These are phyloP conservation scores for Kazachstania taianensis DNA, from an alignment of 805 yeast genomes.

Conservation along the genomic window DNA sequence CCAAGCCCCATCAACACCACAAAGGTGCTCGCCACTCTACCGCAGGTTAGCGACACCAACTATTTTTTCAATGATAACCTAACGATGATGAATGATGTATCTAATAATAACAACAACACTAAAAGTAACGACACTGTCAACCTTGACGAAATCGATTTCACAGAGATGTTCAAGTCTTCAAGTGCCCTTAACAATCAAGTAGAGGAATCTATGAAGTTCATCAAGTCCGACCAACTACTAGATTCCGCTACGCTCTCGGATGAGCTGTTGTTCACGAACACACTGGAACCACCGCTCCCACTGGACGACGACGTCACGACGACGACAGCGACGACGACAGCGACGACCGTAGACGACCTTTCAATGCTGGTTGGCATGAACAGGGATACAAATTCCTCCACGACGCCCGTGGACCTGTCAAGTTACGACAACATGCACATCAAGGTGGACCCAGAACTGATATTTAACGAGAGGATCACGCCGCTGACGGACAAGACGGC, in stretches of 20 bases:
- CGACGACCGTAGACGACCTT: background rate
- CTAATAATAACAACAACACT: too few relatives aligned
- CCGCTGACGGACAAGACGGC: background rate
- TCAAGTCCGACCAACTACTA: background rate
- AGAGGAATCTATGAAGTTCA: background rate
- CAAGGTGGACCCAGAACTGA: background rate
- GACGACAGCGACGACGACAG: background rate
- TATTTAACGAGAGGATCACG: background rate
- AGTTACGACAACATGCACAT: too few relatives aligned
- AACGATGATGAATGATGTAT: too few relatives aligned
- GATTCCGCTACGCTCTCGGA: background rate
- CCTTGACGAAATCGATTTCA: constrained; percentile 27
- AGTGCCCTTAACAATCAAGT: too few relatives aligned
- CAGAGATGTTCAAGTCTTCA: constrained; percentile 22
- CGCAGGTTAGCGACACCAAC: too few relatives aligned
- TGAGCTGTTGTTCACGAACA: background rate
- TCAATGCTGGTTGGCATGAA: too few relatives aligned
- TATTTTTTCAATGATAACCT: too few relatives aligned
- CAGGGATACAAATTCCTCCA: too few relatives aligned
- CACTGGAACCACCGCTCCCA: background rate
- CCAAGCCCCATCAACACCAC: too few relatives aligned
- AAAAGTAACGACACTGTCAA: too few relatives aligned
- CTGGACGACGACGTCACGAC: background rate
- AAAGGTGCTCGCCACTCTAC: too few relatives aligned
- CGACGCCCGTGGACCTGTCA: too few relatives aligned